A percentile compares a stretch with the other conserved stretches of the same genome.
Conservation (phyloP, 129 eudicot species). For the Centella asiatica region DNA sequence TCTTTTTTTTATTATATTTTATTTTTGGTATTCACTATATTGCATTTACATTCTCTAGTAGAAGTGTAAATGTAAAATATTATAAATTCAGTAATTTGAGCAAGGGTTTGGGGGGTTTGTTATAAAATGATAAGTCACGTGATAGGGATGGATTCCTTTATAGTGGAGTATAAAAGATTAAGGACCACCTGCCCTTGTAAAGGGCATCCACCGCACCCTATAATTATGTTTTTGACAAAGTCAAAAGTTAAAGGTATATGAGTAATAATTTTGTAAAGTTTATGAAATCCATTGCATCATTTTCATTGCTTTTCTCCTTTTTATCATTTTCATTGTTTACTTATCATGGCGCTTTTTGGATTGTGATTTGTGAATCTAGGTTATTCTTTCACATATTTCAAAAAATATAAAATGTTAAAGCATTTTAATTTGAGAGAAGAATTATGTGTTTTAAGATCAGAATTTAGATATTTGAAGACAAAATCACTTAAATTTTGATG, state of each 20-base stretch:
- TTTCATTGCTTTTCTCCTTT: not conserved
- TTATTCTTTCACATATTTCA: not conserved
- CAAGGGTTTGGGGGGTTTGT: not conserved
- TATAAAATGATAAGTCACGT: not conserved
- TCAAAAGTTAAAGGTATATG: not conserved
- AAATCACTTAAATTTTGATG: too few species aligned
- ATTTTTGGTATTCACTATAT: not conserved
- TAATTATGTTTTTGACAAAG: not conserved
- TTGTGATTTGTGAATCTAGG: not conserved
- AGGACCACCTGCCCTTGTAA: not conserved
- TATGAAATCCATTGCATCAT: not conserved
- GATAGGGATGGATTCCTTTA: not conserved
- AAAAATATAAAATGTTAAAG: too few species aligned
- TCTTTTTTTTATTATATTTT: not conserved
- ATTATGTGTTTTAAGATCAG: too few species aligned
- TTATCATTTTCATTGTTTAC: not conserved
- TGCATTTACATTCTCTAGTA: not conserved
- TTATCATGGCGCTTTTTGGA: slow-evolving; percentile 1
- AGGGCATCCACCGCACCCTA: not conserved
- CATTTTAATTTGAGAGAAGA: too few species aligned
- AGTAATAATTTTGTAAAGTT: not conserved
- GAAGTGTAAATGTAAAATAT: not conserved
- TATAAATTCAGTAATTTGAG: not conserved
- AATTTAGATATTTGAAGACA: too few species aligned
- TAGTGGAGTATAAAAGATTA: not conserved